phyloP scores from a whole-genome alignment of 257 asterid species.

The Lantana camara region DNA sequence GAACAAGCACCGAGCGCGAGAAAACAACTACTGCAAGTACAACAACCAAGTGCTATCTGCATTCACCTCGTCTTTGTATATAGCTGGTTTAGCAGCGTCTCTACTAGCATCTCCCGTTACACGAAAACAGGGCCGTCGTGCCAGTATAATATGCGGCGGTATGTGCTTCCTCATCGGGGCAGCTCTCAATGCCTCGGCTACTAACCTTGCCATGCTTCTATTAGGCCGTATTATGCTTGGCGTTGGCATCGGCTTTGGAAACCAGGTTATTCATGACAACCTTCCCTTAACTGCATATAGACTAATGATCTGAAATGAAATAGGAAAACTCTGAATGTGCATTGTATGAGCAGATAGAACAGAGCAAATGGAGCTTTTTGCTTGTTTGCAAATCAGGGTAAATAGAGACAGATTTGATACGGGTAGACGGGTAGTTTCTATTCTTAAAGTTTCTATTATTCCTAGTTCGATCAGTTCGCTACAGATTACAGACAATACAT shows the following conservation, averaged over 20 bases:
- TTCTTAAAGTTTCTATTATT: too few species aligned
- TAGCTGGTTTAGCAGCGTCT: constrained; percentile 54
- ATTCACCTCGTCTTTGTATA: constrained; percentile 55
- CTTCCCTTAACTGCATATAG: too few species aligned
- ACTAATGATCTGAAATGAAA: too few species aligned
- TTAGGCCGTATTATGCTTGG: constrained; percentile 58
- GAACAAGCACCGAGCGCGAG: constrained; percentile 40
- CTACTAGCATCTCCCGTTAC: constrained; percentile 49
- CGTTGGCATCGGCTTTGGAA: constrained; percentile 59
- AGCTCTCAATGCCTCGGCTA: constrained; percentile 43
- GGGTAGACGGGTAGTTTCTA: too few species aligned
- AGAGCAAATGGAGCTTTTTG: too few species aligned
- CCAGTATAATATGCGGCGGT: constrained; percentile 59
- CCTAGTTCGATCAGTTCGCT: too few species aligned
- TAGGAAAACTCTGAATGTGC: too few species aligned
- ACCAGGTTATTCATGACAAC: too few species aligned
- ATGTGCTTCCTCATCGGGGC: constrained; percentile 51
- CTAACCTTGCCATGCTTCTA: constrained; percentile 48
- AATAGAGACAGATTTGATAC: too few species aligned
- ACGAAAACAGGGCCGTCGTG: constrained; percentile 44
- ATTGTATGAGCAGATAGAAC: too few species aligned
- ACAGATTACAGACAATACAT: too few species aligned
- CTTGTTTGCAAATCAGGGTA: too few species aligned
- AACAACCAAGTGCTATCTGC: constrained; percentile 56
- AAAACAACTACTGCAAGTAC: constrained; percentile 63